Evolutionary conservation across 2,329 filamentous ascomycete genomes (phyloP).

Genomic region (Xylaria sp.): DNA sequence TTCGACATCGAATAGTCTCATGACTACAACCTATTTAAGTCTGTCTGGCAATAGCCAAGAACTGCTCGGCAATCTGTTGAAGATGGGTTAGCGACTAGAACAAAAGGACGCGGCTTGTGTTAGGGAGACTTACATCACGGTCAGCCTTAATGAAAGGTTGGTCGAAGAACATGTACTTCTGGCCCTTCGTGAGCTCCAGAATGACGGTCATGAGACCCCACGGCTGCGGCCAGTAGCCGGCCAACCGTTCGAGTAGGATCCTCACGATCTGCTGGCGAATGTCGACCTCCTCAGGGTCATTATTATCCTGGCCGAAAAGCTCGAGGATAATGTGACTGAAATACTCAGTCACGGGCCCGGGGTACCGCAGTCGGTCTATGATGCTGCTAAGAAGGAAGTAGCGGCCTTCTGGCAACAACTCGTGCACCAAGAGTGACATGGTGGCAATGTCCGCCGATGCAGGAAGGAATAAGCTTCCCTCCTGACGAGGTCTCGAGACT

Average conservation of each 20-base stretch:
- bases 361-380: conserved; percentile 85
- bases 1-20: not conserved
- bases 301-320: conserved; percentile 72
- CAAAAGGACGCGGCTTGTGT: too few relatives aligned
- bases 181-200: conserved; percentile 85
- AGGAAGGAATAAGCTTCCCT: conserved; percentile 58
- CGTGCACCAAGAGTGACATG: conserved; percentile 70
- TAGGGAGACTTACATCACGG: conserved; percentile 61
- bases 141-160: conserved; percentile 85
- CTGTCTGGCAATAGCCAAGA: conserved; percentile 27
- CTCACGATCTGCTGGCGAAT: conserved; percentile 88
- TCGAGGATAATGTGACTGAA: conserved; percentile 83
- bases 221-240: conserved; percentile 86
- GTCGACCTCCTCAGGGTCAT: conserved; percentile 69
- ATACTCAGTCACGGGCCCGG: conserved; percentile 85
- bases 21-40: conserved; percentile 13
- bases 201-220: conserved; percentile 91
- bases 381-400: conserved; percentile 83
- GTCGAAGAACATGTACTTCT: conserved; percentile 86
- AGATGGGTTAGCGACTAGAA: conserved; percentile 11
- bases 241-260: conserved; percentile 78
- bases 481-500: conserved; percentile 55
- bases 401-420: conserved; percentile 68
- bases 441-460: conserved; percentile 64
- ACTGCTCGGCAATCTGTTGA: conserved; percentile 29